These are phyloP conservation scores for Tausonia pullulans DNA, from an alignment of 1,284 basidiomycete genomes.

Conservation along the genomic window DNA sequence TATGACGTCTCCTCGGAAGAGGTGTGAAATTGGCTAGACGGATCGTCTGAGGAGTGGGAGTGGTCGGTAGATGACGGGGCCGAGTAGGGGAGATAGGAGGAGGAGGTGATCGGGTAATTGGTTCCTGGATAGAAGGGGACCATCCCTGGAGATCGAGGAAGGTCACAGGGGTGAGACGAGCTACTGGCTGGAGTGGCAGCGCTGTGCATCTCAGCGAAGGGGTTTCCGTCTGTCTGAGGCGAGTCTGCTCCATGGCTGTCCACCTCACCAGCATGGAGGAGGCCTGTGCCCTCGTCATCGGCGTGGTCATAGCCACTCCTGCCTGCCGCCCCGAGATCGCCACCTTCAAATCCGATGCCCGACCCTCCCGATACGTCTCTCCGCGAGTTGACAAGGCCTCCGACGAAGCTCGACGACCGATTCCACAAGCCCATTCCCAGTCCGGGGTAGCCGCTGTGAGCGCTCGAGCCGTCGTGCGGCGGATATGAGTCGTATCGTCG, in stretches of 20 bases:
- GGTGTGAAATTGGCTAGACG: not conserved
- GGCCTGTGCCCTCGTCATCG: not conserved
- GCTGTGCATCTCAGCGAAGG: no score
- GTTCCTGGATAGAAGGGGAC: constrained; percentile 5
- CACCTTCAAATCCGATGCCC: not conserved
- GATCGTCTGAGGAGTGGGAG: not conserved
- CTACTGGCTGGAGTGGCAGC: no score
- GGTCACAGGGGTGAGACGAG: not conserved
- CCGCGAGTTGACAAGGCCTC: not conserved
- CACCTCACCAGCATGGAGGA: not conserved
- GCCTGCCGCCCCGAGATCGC: not conserved
- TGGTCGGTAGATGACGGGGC: not conserved
- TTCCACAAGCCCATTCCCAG: constrained; percentile 1
- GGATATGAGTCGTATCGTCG: constrained; percentile 8
- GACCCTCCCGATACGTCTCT: not conserved
- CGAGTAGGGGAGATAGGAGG: not conserved
- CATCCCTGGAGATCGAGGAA: constrained; percentile 1
- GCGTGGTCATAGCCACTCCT: not conserved
- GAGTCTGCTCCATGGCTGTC: not conserved
- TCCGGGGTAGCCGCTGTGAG: not conserved
- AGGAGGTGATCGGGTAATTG: not conserved
- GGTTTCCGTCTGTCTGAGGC: not conserved
- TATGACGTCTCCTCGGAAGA: no score
- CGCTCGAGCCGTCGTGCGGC: not conserved
- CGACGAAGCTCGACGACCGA: not conserved